Evolutionary conservation across 2,329 filamentous ascomycete genomes (phyloP), one percentile per base, ranked within the genome.

Genomic region (Salinomyces thailandicus): DNA sequence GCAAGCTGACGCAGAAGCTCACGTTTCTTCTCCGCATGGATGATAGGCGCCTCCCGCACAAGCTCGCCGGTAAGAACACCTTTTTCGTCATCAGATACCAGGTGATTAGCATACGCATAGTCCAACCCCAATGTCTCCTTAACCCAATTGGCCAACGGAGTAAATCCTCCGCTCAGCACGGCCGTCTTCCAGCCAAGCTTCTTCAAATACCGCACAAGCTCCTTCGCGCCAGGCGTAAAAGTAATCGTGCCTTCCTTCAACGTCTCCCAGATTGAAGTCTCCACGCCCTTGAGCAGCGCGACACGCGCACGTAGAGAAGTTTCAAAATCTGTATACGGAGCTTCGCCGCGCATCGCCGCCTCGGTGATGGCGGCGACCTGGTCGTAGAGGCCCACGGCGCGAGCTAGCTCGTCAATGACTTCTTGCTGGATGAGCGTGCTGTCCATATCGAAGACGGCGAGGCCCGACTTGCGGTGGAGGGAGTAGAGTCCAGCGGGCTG

Each of bases 381-480:
- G 36, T 77, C 77, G 43, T 61, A 59, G 19, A 49, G 40, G 35
- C 85, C 84, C 2, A 94, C 76, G 24, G 81, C 81, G 36, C 81
- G 78, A 3, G 91, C 91, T 38, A 98, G 79, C 52, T 96, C 79
- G 60, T 98, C 91, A 56, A 98, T 96, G 42, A 95, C 87, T 65
- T 98, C 91, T 60, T 98, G 87, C 36, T 89, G 82, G 58, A 98
- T 96, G 42, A 98, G 73, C 0, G 91, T 98, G 60, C 82, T 91
- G 65, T 98, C 91, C 91, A 98, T 98, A 61, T 98, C 91, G 55
- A 98, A 98, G 19, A 95, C 85, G 3, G 89, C 86, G 8, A 96
- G 69, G 6, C 89, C 76, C 5, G 55, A 50, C 1, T 35, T 34
- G 26, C 36, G 37, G 35, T 57, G 56, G 5, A 35, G 29, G 9